A percentile compares a stretch with the other conserved stretches of the same genome.
Evolutionary conservation across 169 alveolate genomes (phyloP).

Genomic region (Cyclospora cayetanensis): DNA sequence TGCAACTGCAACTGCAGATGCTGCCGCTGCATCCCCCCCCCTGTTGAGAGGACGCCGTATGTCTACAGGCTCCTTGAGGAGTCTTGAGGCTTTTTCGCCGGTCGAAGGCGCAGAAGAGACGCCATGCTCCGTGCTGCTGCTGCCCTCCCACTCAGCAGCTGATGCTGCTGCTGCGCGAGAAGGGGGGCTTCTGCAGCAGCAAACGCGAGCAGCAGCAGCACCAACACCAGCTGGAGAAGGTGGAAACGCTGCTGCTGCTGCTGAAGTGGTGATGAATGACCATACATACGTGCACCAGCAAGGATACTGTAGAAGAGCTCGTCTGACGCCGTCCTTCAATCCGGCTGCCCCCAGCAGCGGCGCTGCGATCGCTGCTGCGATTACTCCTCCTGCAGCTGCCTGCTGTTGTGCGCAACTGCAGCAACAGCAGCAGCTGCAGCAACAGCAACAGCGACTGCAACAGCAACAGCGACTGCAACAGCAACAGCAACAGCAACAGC

Average conservation of each 20-base stretch:
- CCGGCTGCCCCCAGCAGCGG: too few relatives aligned
- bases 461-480: not conserved
- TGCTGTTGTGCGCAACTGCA: not conserved
- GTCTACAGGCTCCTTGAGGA: too few relatives aligned
- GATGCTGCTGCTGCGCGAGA: conserved; percentile 1
- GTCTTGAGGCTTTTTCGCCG: too few relatives aligned
- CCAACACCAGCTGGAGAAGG: not conserved
- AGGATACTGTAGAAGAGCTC: too few relatives aligned
- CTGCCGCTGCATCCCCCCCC: not conserved
- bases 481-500: not conserved
- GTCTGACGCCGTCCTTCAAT: too few relatives aligned
- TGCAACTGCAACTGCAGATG: not conserved
- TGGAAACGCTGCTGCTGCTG: too few relatives aligned
- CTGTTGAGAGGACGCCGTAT: not conserved
- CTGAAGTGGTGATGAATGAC: too few relatives aligned
- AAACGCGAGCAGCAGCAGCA: not conserved
- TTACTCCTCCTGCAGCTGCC: not conserved
- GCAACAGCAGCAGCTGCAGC: conserved; percentile 14
- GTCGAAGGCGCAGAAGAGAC: too few relatives aligned
- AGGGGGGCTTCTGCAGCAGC: not conserved
- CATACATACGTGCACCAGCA: too few relatives aligned
- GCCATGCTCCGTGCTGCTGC: conserved; percentile 8
- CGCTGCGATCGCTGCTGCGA: not conserved
- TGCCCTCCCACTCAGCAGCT: not conserved
- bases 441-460: not conserved